Base-by-base conservation (phyloP, 345 rosid species). In the Lepidium aucheri region DNA sequence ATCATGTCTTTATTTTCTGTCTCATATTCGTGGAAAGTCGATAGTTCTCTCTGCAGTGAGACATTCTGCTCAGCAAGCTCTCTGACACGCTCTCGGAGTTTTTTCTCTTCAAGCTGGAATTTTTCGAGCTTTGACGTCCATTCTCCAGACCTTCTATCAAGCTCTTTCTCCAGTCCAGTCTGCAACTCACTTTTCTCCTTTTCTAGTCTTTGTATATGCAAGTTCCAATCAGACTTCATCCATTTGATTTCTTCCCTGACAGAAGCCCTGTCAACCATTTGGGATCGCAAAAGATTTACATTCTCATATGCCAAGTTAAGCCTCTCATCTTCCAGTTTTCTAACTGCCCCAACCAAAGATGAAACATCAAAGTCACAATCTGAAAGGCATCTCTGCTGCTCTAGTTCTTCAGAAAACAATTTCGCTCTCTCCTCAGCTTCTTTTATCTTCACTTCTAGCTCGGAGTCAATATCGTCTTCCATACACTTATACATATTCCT, bases 31-130 rank as follows among this genome's bases (percentile, higher is more conserved):
- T 75, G 85, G 22, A 85, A 77, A 56, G 86, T 68, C 60, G 95
- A 76, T 22, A 87, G 81, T 70, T 91, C 90, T 74, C 91, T 85
- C 76, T 95, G 99, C 52, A 95, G 90, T 14, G 95, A 79, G 68
- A 95, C 99, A 66, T 95, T 95, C 39, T 91, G 91, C 80, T 91
- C 99, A 14, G 97, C 97, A 38, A 95, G 89, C 82, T 95, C 97
- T 63, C 99, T 78, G 38, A 91, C 95, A 35, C 97, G 86, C 44
- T 91, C 97, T 34, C 96, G 89, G 51, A 91, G 93, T 80, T 90
- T 91, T 74, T 80, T 84, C 80, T 95, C 99, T 79, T 95, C 99
- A 22, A 72, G 63, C 38, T 81, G 91, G 64, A 83, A 89, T 42
- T 86, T 95, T 75, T 91, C 90, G 51, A 91, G 90, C 83, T 85